Evolutionary conservation across 1,284 basidiomycete species (phyloP), one percentile per base, ranked within the genome.

Genomic region (Trichosporon inkin): DNA sequence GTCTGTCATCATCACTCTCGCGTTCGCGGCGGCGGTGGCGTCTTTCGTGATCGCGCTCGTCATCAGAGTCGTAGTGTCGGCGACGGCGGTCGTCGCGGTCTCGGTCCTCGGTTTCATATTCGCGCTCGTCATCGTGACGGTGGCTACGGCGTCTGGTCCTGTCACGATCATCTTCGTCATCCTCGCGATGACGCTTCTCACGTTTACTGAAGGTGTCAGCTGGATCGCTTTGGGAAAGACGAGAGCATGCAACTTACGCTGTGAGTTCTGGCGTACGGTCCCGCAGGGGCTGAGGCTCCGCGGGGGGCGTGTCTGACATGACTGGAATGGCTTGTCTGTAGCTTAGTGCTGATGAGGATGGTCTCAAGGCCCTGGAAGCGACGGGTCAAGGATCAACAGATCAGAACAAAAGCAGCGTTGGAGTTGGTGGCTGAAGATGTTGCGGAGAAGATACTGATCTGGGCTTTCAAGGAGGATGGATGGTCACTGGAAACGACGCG

Each of bases 41-140:
- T 53, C 37, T 32, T 19, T 47, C 36, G 19, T 37, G 49, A n/a
- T 53, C 57, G 28, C 57, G 57, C 39, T 53, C 51, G 13, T 40
- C 36, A 10, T 49, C 81, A 10, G 60, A 58, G 35, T 65, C 34
- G 52, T 63, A 57, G 35, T 67, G 55, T 35, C 86, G 80, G 72
- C 86, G 86, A 4, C 64, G 62, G n/a, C 44, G 44, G 44, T 49
- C 44, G 13, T 66, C 66, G 22, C 62, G 60, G 39, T 65, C 55
- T 41, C 86, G 80, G 73, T 86, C 86, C 61, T 86, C 81, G 38
- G 85, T 81, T 32, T 63, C 63, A 17, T 63, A 61, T 28, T 67
- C 57, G 54, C 85, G 86, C 61, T 86, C 81, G 39, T 85, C 80
- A n/a, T 86, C 80, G 51, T 64, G 60, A 28, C 70, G 67, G 56